A percentile compares a stretch with the other conserved stretches of the same genome.
These are phyloP conservation scores for Claviceps humidiphila DNA, from an alignment of 2,329 filamentous ascomycete species.

Conservation along the genomic window DNA sequence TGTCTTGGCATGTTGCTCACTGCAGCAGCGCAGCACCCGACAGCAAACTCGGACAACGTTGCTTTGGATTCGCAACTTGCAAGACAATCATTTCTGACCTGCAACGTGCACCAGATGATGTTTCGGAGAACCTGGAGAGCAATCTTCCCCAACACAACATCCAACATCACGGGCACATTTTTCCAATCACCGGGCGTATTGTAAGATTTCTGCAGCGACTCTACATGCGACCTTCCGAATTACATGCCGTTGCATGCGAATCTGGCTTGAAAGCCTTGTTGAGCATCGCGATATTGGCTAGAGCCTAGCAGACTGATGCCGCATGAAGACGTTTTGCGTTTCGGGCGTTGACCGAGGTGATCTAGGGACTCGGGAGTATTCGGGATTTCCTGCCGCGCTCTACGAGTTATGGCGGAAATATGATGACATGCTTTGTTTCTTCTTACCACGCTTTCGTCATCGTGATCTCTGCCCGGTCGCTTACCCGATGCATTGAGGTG, in stretches of 20 bases:
- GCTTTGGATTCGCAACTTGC: not conserved
- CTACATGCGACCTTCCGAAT: too few species aligned
- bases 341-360: not conserved
- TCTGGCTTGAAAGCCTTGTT: not conserved
- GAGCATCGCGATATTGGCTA: too few species aligned
- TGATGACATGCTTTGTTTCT: not conserved
- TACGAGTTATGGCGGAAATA: too few species aligned
- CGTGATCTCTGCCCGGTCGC: not conserved
- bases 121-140: not conserved
- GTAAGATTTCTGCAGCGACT: constrained; percentile 1
- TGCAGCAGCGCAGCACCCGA: too few species aligned
- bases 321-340: not conserved
- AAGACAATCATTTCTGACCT: not conserved
- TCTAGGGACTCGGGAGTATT: too few species aligned
- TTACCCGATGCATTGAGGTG: not conserved
- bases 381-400: too few species aligned
- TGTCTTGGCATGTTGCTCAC: too few species aligned
- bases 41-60: too few species aligned
- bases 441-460: not conserved
- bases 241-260: not conserved
- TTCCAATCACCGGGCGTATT: constrained; percentile 4
- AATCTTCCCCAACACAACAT: constrained; percentile 8
- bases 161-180: constrained; percentile 6
- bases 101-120: not conserved
- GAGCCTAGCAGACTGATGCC: not conserved